These are phyloP conservation scores for Penicillium janthinellum DNA, from an alignment of 2,329 filamentous ascomycete species.

Conservation along the genomic window DNA sequence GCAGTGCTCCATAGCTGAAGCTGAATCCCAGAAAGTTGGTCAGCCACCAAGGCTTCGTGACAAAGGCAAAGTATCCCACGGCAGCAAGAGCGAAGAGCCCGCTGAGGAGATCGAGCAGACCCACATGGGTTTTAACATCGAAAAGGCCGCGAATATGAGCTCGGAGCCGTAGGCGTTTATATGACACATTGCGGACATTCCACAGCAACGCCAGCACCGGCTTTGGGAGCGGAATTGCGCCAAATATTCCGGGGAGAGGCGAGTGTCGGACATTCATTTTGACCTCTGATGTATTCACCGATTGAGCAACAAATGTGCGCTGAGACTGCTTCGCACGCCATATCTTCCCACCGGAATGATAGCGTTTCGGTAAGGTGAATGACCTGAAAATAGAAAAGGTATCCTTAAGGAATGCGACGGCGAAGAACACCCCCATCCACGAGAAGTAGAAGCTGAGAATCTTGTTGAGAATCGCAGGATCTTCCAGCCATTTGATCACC, in stretches of 20 bases:
- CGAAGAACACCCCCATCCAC: constrained; percentile 73
- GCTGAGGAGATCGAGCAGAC: constrained; percentile 55
- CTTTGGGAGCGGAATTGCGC: constrained; percentile 50
- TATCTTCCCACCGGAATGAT: constrained; percentile 54
- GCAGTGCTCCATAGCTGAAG: constrained; percentile 80
- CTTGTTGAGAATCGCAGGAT: constrained; percentile 78
- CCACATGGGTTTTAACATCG: constrained; percentile 45
- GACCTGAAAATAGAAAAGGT: constrained; percentile 63
- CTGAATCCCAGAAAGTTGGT: constrained; percentile 86
- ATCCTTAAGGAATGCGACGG: constrained; percentile 75
- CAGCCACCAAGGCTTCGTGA: constrained; percentile 66
- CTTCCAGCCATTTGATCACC: constrained; percentile 83
- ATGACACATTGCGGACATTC: constrained; percentile 51
- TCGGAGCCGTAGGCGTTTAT: constrained; percentile 55
- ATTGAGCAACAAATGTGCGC: constrained; percentile 30
- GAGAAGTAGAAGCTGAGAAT: constrained; percentile 84
- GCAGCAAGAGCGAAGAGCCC: constrained; percentile 58
- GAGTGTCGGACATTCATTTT: constrained; percentile 38
- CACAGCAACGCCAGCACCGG: constrained; percentile 47
- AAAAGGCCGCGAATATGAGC: constrained; percentile 56
- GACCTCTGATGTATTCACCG: constrained; percentile 11
- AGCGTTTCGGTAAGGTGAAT: constrained; percentile 73
- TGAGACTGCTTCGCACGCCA: constrained; percentile 49
- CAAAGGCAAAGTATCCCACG: constrained; percentile 65
- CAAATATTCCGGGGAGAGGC: constrained; percentile 56